These are phyloP conservation scores for Simplicillium aogashimaense DNA, from an alignment of 2,329 filamentous ascomycete genomes.

Conservation along the genomic window DNA sequence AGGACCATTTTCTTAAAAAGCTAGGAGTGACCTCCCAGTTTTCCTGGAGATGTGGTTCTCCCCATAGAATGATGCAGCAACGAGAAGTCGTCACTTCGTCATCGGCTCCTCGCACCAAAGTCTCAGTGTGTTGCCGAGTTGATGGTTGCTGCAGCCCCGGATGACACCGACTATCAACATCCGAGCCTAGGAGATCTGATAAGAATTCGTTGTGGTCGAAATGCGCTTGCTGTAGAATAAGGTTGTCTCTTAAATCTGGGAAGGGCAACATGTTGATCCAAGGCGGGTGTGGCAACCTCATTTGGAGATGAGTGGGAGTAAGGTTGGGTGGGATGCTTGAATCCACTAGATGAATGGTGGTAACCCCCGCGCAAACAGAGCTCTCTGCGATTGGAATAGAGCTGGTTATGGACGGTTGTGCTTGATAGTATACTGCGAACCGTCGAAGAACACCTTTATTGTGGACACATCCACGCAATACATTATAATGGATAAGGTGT, in stretches of 20 bases:
- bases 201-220: constrained; percentile 25
- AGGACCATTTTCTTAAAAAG: constrained; percentile 12
- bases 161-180: no score
- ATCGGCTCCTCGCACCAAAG: no score
- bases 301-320: constrained; percentile 27
- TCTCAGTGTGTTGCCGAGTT: no score
- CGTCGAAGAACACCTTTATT: no score
- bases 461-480: no score
- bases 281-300: constrained; percentile 22
- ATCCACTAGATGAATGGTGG: no score
- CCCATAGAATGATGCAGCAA: constrained; percentile 10
- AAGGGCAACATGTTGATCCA: constrained; percentile 32
- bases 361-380: no score
- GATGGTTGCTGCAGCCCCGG: no score
- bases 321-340: constrained; percentile 27
- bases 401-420: no score
- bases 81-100: constrained; percentile 6
- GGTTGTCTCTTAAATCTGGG: constrained; percentile 25
- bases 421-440: no score
- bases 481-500: no score
- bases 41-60: constrained; percentile 11
- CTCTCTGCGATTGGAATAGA: no score
- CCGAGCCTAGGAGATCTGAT: not conserved
- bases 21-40: constrained; percentile 14
- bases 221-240: constrained; percentile 22